phyloP scores from a whole-genome alignment of 139 green algal genomes.

The Auxenochlorella pyrenoidosa region DNA sequence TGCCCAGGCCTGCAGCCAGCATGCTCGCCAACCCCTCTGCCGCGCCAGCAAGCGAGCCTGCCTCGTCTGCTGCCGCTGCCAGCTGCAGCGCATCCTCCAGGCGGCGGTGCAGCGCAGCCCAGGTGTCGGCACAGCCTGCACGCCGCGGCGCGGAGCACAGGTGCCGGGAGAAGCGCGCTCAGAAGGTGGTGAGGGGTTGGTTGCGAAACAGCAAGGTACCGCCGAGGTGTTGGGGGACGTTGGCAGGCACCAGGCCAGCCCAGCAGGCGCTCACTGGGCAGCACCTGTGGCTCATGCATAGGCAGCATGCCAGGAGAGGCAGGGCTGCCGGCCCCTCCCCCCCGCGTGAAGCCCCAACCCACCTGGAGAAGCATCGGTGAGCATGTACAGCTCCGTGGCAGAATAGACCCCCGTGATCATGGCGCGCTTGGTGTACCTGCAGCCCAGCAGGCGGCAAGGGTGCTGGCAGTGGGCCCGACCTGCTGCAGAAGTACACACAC shows the following conservation, averaged over 20 bases:
- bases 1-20: neutral
- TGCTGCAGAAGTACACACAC: too few species aligned
- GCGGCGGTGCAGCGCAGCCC: constrained; percentile 68
- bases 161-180: neutral
- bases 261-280: neutral
- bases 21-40: neutral
- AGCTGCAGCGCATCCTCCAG: constrained; percentile 50
- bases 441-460: too few species aligned
- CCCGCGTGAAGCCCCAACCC: neutral
- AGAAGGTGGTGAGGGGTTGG: neutral
- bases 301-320: neutral
- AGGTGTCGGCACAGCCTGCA: constrained; percentile 50
- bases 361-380: constrained; percentile 75
- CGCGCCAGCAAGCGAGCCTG: neutral
- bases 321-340: neutral
- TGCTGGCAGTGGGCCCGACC: too few species aligned
- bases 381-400: constrained; percentile 80
- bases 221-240: neutral
- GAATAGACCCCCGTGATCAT: constrained; percentile 67
- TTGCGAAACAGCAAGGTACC: neutral
- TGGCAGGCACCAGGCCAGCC: neutral
- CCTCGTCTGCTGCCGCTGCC: constrained; percentile 18
- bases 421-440: constrained; percentile 74
- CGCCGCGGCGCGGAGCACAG: too few species aligned
- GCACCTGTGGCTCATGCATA: neutral